phyloP scores from a whole-genome alignment of 2,329 filamentous ascomycete species.

The Coniella vitis region DNA sequence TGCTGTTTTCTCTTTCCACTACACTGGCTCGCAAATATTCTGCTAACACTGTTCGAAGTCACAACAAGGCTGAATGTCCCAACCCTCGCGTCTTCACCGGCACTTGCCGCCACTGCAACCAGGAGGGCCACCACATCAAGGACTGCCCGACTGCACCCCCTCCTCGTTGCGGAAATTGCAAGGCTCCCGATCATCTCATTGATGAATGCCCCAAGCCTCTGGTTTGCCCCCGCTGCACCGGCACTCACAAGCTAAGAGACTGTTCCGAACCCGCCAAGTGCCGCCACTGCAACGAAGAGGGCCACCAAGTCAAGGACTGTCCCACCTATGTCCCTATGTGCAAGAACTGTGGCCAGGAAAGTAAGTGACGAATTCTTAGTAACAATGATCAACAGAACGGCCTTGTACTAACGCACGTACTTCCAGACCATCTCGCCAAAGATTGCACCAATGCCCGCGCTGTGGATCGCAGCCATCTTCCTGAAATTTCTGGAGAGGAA shows the following conservation, averaged over 20 bases:
- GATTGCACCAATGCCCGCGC: conserved; percentile 55
- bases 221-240: conserved; percentile 36
- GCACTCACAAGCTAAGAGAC: conserved; percentile 45
- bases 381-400: too few species aligned
- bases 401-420: conserved; percentile 8
- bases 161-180: conserved; percentile 33
- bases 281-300: conserved; percentile 41
- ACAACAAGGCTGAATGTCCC: conserved; percentile 56
- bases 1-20: neutral
- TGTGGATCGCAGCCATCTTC: conserved; percentile 46
- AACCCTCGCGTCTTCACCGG: conserved; percentile 40
- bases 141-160: conserved; percentile 40
- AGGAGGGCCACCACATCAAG: conserved; percentile 45
- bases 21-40: neutral
- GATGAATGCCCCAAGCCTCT: conserved; percentile 52
- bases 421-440: conserved; percentile 45
- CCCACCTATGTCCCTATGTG: conserved; percentile 45
- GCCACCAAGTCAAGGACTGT: conserved; percentile 49
- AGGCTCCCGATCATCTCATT: conserved; percentile 45
- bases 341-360: conserved; percentile 55
- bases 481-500: conserved; percentile 42
- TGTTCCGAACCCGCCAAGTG: conserved; percentile 35
- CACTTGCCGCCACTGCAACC: conserved; percentile 33
- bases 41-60: conserved; percentile 30
- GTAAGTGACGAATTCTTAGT: conserved; percentile 30